Percentiles rank a stretch among this genome's conserved stretches.
Conservation (phyloP, 345 rosid species). For the Eutrema japonicum region DNA sequence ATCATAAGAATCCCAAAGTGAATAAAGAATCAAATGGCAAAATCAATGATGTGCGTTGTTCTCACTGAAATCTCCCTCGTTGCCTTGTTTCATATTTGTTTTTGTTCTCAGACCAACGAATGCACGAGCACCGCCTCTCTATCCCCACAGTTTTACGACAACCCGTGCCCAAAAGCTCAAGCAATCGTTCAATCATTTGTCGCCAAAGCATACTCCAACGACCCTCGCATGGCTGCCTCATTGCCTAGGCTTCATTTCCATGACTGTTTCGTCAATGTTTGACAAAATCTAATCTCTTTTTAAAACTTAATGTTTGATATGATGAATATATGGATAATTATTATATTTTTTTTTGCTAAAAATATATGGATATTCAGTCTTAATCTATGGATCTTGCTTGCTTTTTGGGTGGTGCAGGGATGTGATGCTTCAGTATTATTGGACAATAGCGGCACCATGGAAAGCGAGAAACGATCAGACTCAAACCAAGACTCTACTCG, state of each 20-base stretch:
- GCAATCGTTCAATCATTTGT: conserved; percentile 56
- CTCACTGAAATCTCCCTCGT: conserved; percentile 45
- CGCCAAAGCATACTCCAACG: conserved; percentile 54
- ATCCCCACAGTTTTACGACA: conserved; percentile 60
- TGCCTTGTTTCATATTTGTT: conserved; percentile 49
- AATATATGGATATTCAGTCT: not conserved
- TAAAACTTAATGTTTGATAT: not conserved
- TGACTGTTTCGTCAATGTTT: conserved; percentile 76
- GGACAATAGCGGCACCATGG: conserved; percentile 61
- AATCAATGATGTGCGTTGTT: conserved; percentile 27
- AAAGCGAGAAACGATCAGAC: conserved; percentile 69
- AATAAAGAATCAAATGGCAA: conserved; percentile 42
- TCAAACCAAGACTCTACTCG: conserved; percentile 71
- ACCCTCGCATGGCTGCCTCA: conserved; percentile 77
- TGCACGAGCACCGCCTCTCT: conserved; percentile 46
- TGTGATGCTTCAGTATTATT: conserved; percentile 75
- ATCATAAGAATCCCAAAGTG: not conserved
- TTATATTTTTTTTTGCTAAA: no score
- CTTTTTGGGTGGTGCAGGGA: conserved; percentile 53
- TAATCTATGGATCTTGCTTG: not conserved
- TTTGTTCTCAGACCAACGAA: conserved; percentile 21
- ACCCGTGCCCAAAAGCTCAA: conserved; percentile 62
- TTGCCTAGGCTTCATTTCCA: conserved; percentile 73
- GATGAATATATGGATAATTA: not conserved
- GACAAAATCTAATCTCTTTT: conserved; percentile 2